These are phyloP conservation scores for Ephemerocybe angulata DNA, from an alignment of 768 basidiomycete species.

Conservation along the genomic window DNA sequence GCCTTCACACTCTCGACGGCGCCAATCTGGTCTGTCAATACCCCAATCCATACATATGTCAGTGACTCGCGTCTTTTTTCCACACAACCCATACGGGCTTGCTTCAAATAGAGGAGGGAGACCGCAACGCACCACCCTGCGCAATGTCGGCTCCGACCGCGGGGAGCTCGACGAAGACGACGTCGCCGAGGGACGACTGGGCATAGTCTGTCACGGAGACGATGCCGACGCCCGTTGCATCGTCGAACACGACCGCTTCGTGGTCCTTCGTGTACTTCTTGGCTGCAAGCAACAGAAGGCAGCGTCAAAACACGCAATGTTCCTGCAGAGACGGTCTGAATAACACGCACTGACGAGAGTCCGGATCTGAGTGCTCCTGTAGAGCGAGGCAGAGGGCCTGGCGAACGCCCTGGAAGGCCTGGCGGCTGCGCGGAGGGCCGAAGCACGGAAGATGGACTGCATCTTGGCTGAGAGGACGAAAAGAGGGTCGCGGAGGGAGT, in stretches of 20 bases:
- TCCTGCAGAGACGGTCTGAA: no score
- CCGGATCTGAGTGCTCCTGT: slow-evolving; percentile 35
- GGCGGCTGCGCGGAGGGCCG: slow-evolving; percentile 27
- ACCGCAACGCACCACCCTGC: slow-evolving; percentile 63
- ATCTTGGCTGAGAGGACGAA: slow-evolving; percentile 23
- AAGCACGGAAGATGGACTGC: slow-evolving; percentile 28
- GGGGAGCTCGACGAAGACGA: slow-evolving; percentile 95
- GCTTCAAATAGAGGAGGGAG: slow-evolving; percentile 6
- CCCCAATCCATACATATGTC: not conserved
- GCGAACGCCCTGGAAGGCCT: slow-evolving; percentile 23
- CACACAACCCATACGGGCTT: no score
- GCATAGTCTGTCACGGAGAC: slow-evolving; percentile 91
- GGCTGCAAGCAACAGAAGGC: slow-evolving; percentile 36
- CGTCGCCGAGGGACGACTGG: slow-evolving; percentile 87
- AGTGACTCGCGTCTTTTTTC: no score
- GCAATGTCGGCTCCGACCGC: slow-evolving; percentile 53
- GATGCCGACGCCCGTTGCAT: slow-evolving; percentile 69
- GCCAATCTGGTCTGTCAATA: slow-evolving; percentile 68
- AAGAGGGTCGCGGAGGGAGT: slow-evolving; percentile 1
- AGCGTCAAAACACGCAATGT: not conserved
- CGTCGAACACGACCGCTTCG: slow-evolving; percentile 81
- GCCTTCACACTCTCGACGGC: slow-evolving; percentile 97
- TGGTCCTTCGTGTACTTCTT: slow-evolving; percentile 85
- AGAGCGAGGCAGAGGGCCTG: slow-evolving; percentile 13
- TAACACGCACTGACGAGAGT: slow-evolving; percentile 63